A percentile compares a stretch with the other conserved stretches of the same genome.
phyloP scores from a whole-genome alignment of 1,284 basidiomycete genomes.

The Fomitiporia mediterranea region DNA sequence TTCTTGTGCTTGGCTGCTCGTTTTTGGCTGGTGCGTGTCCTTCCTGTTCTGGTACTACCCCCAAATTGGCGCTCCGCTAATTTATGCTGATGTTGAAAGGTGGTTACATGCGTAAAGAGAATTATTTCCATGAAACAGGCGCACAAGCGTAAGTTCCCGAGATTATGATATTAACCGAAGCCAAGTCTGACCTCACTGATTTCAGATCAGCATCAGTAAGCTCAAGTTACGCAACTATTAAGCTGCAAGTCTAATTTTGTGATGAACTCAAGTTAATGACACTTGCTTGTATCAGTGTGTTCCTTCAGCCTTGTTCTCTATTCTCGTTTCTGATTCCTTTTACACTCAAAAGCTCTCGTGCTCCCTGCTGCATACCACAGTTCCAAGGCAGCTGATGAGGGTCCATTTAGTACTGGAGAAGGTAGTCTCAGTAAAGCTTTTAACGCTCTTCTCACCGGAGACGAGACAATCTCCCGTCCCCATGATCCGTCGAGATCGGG shows the following conservation, averaged over 20 bases:
- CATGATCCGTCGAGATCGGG: conserved; percentile 40
- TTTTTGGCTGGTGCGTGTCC: conserved; percentile 66
- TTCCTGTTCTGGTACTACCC: neutral
- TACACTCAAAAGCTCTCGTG: conserved; percentile 56
- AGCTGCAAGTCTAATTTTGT: conserved; percentile 69
- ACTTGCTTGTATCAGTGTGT: conserved; percentile 79
- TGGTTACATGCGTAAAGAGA: conserved; percentile 63
- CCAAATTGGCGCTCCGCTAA: neutral
- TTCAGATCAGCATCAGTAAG: conserved; percentile 59
- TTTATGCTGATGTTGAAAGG: conserved; percentile 33
- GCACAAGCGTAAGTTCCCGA: conserved; percentile 70
- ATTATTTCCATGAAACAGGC: conserved; percentile 75
- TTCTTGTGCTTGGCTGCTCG: conserved; percentile 85
- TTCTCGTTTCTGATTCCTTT: neutral
- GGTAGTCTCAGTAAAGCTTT: conserved; percentile 3
- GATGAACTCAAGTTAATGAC: conserved; percentile 67
- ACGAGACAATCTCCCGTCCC: conserved; percentile 27
- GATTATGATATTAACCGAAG: conserved; percentile 19
- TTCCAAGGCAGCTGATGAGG: conserved; percentile 31
- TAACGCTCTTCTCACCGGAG: conserved; percentile 7
- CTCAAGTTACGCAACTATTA: conserved; percentile 54
- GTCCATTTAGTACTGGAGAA: conserved; percentile 1
- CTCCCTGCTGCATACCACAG: conserved; percentile 87
- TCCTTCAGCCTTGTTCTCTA: conserved; percentile 1
- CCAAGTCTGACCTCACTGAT: conserved; percentile 4